Conservation (phyloP, 177 flowering plant genomes). For the Vitis hybrid region DNA sequence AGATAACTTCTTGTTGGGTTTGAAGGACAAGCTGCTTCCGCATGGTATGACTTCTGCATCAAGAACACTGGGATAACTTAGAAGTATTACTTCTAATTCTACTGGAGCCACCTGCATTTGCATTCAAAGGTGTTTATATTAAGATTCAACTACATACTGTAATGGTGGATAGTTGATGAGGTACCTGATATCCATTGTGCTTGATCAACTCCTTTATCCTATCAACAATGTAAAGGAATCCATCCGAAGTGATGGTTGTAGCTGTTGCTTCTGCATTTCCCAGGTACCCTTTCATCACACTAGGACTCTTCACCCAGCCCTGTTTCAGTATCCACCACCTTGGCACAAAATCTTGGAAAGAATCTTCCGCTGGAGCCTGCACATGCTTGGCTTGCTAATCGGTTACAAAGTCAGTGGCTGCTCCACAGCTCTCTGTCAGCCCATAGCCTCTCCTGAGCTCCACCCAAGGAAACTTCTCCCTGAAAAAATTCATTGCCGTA, state of each 20-base stretch:
- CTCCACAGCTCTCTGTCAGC: conserved; percentile 27
- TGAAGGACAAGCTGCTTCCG: conserved; percentile 46
- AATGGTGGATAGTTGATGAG: background rate
- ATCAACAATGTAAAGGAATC: conserved; percentile 67
- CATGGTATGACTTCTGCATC: conserved; percentile 85
- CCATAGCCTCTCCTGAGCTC: conserved; percentile 72
- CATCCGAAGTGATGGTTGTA: conserved; percentile 44
- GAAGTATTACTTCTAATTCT: conserved; percentile 64
- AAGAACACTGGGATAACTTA: conserved; percentile 49
- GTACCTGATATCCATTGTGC: conserved; percentile 79
- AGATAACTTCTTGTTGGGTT: conserved; percentile 24
- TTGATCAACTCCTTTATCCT: conserved; percentile 85
- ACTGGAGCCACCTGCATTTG: conserved; percentile 75
- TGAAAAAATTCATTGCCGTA: conserved; percentile 34
- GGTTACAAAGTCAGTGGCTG: conserved; percentile 32
- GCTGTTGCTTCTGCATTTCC: conserved; percentile 63
- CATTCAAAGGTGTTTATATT: background rate
- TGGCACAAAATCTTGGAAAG: conserved; percentile 50
- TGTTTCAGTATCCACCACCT: conserved; percentile 53
- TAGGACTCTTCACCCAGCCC: conserved; percentile 50
- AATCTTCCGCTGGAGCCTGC: conserved; percentile 43
- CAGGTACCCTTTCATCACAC: conserved; percentile 63
- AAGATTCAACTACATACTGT: background rate
- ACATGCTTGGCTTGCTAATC: conserved; percentile 32
- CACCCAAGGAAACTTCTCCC: conserved; percentile 61